Conservation (phyloP, 2,329 filamentous ascomycete genomes). For the Exophiala lecanii-corni region DNA sequence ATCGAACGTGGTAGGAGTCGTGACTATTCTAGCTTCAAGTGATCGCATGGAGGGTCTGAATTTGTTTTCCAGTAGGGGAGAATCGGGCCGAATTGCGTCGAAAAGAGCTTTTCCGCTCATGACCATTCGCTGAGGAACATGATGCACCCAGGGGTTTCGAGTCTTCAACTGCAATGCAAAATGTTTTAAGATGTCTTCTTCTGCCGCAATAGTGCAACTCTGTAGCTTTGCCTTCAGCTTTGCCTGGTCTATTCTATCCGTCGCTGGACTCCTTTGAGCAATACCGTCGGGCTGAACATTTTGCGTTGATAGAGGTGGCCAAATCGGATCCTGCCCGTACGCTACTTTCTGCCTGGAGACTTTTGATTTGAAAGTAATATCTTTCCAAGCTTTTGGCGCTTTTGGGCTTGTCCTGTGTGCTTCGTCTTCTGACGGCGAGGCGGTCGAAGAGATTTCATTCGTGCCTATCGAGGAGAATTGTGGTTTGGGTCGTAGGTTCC, state of each 20-base stretch:
- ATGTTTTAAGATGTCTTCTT: conserved; percentile 16
- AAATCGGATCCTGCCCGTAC: conserved; percentile 8
- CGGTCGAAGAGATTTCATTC: conserved; percentile 11
- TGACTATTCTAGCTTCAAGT: conserved; percentile 45
- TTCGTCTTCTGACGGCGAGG: conserved; percentile 13
- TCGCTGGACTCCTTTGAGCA: no score
- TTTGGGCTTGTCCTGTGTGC: conserved; percentile 5
- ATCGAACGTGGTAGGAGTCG: conserved; percentile 73
- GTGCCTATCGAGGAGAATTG: conserved; percentile 6
- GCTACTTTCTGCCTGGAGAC: conserved; percentile 9
- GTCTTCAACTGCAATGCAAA: conserved; percentile 8
- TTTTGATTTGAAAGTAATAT: conserved; percentile 20
- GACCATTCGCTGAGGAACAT: conserved; percentile 10
- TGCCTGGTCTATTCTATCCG: no score
- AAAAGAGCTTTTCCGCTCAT: conserved; percentile 16
- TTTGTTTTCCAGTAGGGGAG: background rate
- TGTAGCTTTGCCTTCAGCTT: conserved; percentile 15
- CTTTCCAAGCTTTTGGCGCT: conserved; percentile 22
- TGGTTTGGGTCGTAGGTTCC: conserved; percentile 41
- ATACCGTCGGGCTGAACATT: conserved; percentile 8
- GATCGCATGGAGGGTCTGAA: conserved; percentile 21
- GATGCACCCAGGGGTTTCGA: background rate
- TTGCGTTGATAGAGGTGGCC: conserved; percentile 21
- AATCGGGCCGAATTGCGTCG: background rate
- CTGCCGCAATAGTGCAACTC: conserved; percentile 1